Conservation (phyloP, 106 monocot genomes). For the Allium fistulosum region DNA sequence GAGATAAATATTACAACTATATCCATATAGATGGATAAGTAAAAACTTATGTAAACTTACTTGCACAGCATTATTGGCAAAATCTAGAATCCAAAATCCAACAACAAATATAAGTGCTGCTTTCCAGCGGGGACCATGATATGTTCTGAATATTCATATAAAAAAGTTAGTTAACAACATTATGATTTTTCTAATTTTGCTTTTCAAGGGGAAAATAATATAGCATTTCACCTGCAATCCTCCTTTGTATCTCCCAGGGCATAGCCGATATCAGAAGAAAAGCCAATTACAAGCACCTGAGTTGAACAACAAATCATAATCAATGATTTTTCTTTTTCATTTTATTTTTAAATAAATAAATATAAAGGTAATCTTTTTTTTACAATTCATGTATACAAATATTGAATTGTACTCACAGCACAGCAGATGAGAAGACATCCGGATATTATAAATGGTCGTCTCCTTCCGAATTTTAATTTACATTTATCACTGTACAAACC, state of each 20-base stretch:
- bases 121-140: conserved; percentile 72
- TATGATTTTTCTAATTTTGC: too few species aligned
- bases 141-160: conserved; percentile 30
- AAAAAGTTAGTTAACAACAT: too few species aligned
- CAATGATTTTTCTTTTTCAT: too few species aligned
- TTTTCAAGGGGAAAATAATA: too few species aligned
- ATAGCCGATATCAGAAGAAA: conserved; percentile 84
- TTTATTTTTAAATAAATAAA: neutral
- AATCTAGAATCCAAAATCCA: conserved; percentile 96
- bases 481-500: conserved; percentile 67
- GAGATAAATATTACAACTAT: conserved; percentile 19
- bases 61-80: conserved; percentile 92
- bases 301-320: neutral
- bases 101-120: conserved; percentile 74
- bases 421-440: conserved; percentile 65
- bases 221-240: conserved; percentile 52
- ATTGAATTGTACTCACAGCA: conserved; percentile 45
- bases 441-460: conserved; percentile 82
- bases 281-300: conserved; percentile 76
- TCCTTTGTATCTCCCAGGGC: conserved; percentile 77
- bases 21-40: neutral
- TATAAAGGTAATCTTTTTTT: neutral
- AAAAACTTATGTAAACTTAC: conserved; percentile 17
- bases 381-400: neutral
- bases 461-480: conserved; percentile 54